Evolutionary conservation across 257 asterid species (phyloP), one percentile per base, ranked within the genome.

Genomic region (Euphrasia confusa): DNA sequence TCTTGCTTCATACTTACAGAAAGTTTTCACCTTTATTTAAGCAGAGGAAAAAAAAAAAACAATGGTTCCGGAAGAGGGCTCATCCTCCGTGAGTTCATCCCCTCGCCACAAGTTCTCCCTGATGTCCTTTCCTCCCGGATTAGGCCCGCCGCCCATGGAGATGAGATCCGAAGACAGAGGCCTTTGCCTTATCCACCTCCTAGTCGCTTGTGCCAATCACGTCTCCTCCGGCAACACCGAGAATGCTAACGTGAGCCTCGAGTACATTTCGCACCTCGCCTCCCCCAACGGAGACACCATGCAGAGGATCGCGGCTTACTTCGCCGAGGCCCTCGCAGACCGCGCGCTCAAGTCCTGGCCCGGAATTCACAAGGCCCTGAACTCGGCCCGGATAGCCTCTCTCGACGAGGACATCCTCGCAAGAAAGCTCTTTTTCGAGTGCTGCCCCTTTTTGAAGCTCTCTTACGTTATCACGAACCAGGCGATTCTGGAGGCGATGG

Each of bases 91-190:
- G 4, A 72, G 75, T 27, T 79, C 95, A 21, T 87, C 93, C 2
- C 86, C 90, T 10, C 79, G 81, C 32, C 95, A 80, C 32, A 67
- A 78, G 73, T 71, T 84, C 56, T 80, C 89, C 56, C 55, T 75
- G 72, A 82, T 84, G 95, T 80, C 93, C 13, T 75, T 80, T 47
- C 80, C 88, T 8, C 90, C 90, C 2, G 72, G 73, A 33, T 61
- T 74, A 54, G 80, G 55, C 55, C 55, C 55, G 21, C 53, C 82
- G 75, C 63, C 74, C 14, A 61, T 71, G 68, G 96, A 84, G 64
- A 78, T 84, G 75, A 78, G 70, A 65, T 80, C 94, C 2, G 96
- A 83, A 58, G 87, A 85, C 32, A 81, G 96, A 52, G 96, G 96
- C 2, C 72, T 88, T 4, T 80, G 78, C 63, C 76, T 88, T 1